A percentile compares a stretch with the other conserved stretches of the same genome.
These are phyloP conservation scores for Thermomucor indicae-seudaticae DNA, from an alignment of 371 early-diverging fungal genomes.

Conservation along the genomic window DNA sequence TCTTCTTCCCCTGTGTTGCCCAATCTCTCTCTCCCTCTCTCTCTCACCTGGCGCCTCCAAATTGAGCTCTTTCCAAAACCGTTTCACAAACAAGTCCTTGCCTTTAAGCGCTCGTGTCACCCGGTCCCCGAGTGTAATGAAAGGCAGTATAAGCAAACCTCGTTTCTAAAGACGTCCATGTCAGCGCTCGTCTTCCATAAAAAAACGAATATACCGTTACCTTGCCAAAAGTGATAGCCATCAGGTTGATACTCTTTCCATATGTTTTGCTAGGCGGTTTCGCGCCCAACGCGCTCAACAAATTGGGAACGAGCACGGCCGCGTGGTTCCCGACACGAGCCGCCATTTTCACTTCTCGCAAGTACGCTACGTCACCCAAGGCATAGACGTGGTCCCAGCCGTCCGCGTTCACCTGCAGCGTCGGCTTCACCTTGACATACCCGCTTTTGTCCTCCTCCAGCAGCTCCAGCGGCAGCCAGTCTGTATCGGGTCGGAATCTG, in stretches of 20 bases:
- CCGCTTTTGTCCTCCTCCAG: slow-evolving; percentile 13
- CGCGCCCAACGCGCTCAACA: slow-evolving; percentile 25
- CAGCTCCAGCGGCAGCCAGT: slow-evolving; percentile 14
- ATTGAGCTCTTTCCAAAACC: too few relatives aligned
- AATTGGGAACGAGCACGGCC: slow-evolving; percentile 30
- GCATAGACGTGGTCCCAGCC: slow-evolving; percentile 47
- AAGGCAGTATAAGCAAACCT: background rate
- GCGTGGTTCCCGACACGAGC: slow-evolving; percentile 39
- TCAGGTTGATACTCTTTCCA: slow-evolving; percentile 15
- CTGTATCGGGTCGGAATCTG: slow-evolving; percentile 33
- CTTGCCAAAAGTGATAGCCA: slow-evolving; percentile 36
- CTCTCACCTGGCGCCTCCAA: too few relatives aligned
- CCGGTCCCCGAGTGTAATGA: background rate
- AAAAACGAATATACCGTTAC: background rate
- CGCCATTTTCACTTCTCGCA: slow-evolving; percentile 49
- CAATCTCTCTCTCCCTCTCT: too few relatives aligned
- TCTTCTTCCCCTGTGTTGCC: too few relatives aligned
- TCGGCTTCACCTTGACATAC: slow-evolving; percentile 40
- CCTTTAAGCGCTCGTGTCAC: background rate
- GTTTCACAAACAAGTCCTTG: background rate
- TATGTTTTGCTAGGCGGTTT: slow-evolving; percentile 13
- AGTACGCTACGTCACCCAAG: slow-evolving; percentile 53
- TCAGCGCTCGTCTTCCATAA: background rate
- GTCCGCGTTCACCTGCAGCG: slow-evolving; percentile 49
- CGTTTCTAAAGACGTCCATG: background rate